A percentile compares a stretch with the other conserved stretches of the same genome.
Conservation (phyloP, 2,329 filamentous ascomycete genomes). For the Neospermospora avenae region DNA sequence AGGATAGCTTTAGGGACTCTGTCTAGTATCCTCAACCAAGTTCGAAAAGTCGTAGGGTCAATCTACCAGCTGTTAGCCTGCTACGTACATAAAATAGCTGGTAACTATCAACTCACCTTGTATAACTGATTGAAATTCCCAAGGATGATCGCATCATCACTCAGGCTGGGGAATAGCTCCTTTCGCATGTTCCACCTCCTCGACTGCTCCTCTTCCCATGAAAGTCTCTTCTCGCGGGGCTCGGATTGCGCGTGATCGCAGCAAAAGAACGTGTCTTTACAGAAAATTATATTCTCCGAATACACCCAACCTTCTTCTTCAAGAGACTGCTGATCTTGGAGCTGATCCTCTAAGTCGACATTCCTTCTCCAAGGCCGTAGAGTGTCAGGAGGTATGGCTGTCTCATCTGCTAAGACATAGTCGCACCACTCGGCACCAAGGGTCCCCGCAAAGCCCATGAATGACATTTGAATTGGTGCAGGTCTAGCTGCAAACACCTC, state of each 20-base stretch:
- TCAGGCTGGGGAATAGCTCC: conserved; percentile 78
- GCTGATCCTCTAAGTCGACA: conserved; percentile 67
- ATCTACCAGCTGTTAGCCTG: conserved; percentile 58
- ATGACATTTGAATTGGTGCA: conserved; percentile 97
- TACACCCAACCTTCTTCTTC: conserved; percentile 85
- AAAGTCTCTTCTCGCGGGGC: conserved; percentile 64
- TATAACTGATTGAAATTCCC: conserved; percentile 99
- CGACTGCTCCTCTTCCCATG: conserved; percentile 80
- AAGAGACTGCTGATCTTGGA: conserved; percentile 56
- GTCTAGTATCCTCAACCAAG: conserved; percentile 88
- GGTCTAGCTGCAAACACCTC: conserved; percentile 95
- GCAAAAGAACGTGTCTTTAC: conserved; percentile 94
- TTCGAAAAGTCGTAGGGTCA: conserved; percentile 92
- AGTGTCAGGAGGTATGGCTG: conserved; percentile 78
- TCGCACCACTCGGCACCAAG: conserved; percentile 98
- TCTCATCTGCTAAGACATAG: conserved; percentile 87
- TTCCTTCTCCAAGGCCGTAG: conserved; percentile 78
- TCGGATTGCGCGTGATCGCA: conserved; percentile 92
- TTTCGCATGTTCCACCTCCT: conserved; percentile 91
- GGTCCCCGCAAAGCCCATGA: conserved; percentile 98
- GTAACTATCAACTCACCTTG: conserved; percentile 62
- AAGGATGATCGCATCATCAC: conserved; percentile 83
- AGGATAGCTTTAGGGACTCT: conserved; percentile 83
- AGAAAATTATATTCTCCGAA: conserved; percentile 94
- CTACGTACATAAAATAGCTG: not conserved